Conservation (phyloP, 768 basidiomycete genomes). For the Mycena indigotica region DNA sequence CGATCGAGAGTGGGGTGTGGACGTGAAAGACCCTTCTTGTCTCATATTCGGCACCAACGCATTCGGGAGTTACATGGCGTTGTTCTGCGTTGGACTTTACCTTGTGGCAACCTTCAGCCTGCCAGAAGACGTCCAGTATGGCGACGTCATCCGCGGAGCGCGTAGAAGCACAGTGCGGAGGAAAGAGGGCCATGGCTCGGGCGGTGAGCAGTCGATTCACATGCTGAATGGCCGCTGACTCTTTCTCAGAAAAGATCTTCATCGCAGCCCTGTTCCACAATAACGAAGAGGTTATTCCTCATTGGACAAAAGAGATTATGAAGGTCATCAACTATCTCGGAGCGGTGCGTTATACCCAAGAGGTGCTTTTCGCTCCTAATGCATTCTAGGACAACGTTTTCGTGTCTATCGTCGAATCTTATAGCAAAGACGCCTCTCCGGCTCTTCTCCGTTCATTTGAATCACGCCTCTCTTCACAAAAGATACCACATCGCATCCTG, state of each 20-base stretch:
- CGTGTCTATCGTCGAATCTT: conserved; percentile 1
- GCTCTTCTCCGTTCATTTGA: conserved; percentile 33
- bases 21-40: too few species aligned
- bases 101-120: background rate
- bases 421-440: conserved; percentile 35
- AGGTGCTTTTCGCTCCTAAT: background rate
- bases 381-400: conserved; percentile 36
- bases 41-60: too few species aligned
- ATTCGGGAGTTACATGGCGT: background rate
- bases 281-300: conserved; percentile 38
- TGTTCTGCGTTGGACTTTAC: background rate
- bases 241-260: conserved; percentile 23
- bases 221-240: background rate
- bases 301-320: conserved; percentile 39
- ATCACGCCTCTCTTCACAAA: conserved; percentile 23
- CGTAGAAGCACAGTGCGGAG: background rate
- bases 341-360: conserved; percentile 1
- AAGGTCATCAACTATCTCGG: conserved; percentile 41
- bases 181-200: background rate
- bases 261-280: conserved; percentile 44
- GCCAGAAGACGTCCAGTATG: background rate
- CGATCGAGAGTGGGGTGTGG: background rate
- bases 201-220: background rate
- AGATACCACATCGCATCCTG: conserved; percentile 34
- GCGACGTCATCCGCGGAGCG: too few species aligned